Evolutionary conservation across 805 yeast species (phyloP), one percentile per base, ranked within the genome.

Genomic region (Kodamaea lidongshanica): DNA sequence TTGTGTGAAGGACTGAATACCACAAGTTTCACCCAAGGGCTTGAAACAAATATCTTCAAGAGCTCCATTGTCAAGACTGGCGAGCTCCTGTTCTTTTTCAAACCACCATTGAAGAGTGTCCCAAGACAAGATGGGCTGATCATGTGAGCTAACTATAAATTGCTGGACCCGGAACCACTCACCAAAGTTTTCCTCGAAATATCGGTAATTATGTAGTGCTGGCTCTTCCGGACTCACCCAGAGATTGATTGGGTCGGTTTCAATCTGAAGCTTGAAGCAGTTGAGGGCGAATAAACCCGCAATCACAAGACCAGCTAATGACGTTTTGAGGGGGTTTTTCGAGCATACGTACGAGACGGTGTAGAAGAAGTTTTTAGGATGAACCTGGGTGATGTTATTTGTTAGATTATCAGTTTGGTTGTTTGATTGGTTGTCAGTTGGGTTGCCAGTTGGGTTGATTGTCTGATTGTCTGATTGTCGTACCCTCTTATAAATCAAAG

Each of bases 121-220:
- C 66, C 85, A 84, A 18, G 70, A 67, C 16, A 71, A 46, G 19
- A 89, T 58, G 0, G 89, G 79, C 12, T 38, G 28, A 0, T 84
- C 85, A 3, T 82, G 65, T 16, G 49, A 46, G 37, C 59, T 57
- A 5, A 89, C 61, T 40, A 84, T 83, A 0, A 85, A 58, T 55
- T 89, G 97, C 46, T 86, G 89, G 4, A 85, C 74, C 44, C 96
- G 67, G 58, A 81, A 92, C 62, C 92, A 89, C 21, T 94, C 95
- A 1, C 96, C 96, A 55, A 89, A 89, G 38, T 76, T 73, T 12
- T 70, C 67, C 50, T 92, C 96, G 50, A 76, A 89, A 42, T 64
- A 77, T 32, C 65, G 59, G 45, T 79, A 77, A 45, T 89, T 79
- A 23, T 70, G 58, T 32, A 67, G 78, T 8, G 87, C 86, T 3